Evolutionary conservation across 768 basidiomycete genomes (phyloP).

Genomic region (Tephrocybe sp.): DNA sequence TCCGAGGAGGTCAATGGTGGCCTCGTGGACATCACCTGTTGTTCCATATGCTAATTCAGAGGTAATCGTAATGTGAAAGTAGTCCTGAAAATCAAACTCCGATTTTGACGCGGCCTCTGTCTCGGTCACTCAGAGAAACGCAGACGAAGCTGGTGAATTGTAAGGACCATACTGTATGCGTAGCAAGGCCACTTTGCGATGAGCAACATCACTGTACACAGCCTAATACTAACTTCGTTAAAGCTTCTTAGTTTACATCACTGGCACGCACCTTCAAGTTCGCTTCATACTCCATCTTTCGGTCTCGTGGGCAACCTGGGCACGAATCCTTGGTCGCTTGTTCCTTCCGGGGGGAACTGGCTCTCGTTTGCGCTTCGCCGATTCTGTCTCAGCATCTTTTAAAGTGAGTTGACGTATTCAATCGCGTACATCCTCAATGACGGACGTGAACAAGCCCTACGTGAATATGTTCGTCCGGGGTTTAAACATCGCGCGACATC

Average conservation of each 20-base stretch:
- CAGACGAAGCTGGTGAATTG: conserved; percentile 14
- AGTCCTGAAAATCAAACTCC: conserved; percentile 4
- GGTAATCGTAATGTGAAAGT: conserved; percentile 13
- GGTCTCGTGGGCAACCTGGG: not conserved
- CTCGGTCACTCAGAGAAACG: conserved; percentile 6
- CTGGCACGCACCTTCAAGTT: not conserved
- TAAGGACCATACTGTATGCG: conserved; percentile 4
- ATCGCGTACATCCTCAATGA: not conserved
- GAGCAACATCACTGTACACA: not conserved
- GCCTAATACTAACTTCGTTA: not conserved
- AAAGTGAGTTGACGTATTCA: not conserved
- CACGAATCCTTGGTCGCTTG: conserved; percentile 1
- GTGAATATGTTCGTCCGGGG: conserved; percentile 3
- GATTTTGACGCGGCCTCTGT: not conserved
- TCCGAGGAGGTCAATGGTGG: conserved; percentile 5
- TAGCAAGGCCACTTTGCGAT: conserved; percentile 3
- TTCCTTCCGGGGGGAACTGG: not conserved
- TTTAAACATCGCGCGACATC: not conserved
- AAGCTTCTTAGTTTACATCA: not conserved
- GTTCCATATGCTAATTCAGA: conserved; percentile 14
- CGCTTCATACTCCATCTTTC: not conserved
- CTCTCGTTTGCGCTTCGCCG: conserved; percentile 1
- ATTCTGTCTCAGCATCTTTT: not conserved
- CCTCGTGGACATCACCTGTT: conserved; percentile 16
- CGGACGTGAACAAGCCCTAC: conserved; percentile 1